Evolutionary conservation across 495 filamentous ascomycete genomes (phyloP), one percentile per base, ranked within the genome.

Genomic region (Tuber melanosporum): DNA sequence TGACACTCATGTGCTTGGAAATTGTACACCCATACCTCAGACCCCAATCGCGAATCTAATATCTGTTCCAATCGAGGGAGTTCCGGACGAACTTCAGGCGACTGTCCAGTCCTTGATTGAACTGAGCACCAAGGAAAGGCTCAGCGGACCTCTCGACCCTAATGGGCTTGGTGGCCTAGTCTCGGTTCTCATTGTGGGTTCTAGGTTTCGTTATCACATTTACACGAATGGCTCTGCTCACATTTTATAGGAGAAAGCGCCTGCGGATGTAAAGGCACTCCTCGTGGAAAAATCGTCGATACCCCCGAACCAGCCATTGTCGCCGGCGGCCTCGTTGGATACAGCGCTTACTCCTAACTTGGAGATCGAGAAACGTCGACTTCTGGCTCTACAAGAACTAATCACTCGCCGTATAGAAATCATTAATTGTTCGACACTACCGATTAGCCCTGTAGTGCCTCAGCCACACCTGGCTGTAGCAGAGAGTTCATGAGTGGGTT

Each of bases 21-120:
- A 41, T 45, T 22, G 73, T 71, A 76, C 73, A 47, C 78, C 71
- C 62, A 42, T 75, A 32, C 57, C 57, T 8, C 57, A 66, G 57
- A 66, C 57, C 12, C 57, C 57, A 36, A 66, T 66, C 32, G 14
- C 57, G 57, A 66, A 66, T 17, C 26, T 66, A 26, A 19, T 36
- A 36, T 66, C 57, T 66, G 14, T 66, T 43, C 52, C 79, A 10
- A 80, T 80, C 62, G 78, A 80, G 26, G 57, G 57, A 19, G 57
- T 66, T 36, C 57, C 57, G 26, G 14, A 26, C 26, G 57, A 66
- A 36, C 57, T 66, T 62, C 78, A 80, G 49, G 73, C 73, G 52
- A 77, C 79, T 76, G 77, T 80, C 42, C 77, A 80, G 22, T 73
- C 73, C 62, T 52, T 80, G 32, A 36, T 80, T 22, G 78, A 80